Base-by-base conservation (phyloP, 768 basidiomycete species). In the Hericium erinaceus region DNA sequence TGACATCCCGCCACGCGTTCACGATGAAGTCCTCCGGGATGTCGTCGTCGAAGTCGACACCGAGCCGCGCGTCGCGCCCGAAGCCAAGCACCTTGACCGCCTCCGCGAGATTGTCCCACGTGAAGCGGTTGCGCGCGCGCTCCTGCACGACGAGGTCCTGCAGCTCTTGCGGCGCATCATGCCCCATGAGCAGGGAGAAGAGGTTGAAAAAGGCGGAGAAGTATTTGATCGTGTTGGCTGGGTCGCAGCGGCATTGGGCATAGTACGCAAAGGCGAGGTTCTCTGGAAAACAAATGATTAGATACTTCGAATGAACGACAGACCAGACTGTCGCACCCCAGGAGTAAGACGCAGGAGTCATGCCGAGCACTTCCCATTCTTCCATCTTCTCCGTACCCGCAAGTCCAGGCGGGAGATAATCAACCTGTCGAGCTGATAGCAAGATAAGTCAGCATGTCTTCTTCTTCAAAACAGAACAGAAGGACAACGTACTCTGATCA, bases 191-290 rank as follows among this genome's bases (percentile, higher is more conserved):
- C 15, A 73, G 68, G 55, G 74, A 71, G 13, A 83, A 74, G 55
- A 90, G 73, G 44, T 70, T 69, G 33, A 73, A 75, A 44, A 92
- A 71, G 55, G 76, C 74, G 2, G 80, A 78, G 68, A 89, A 91
- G 67, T 90, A 87, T 13, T 71, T 66, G 4, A 81, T 61, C 0
- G 89, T 91, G 39, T 75, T 71, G 3, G 69, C 72, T 33, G 89
- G 88, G 64, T 92, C 83, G 68, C 91, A 93, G 58, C 89, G 85
- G 65, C 83, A 87, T 68, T 92, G 89, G 0, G 88, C 84, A 56
- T 84, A 70, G 64, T 92, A 93, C 1, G 84, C 89, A 67, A 89
- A 92, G n/a, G 74, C 73, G 55, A 93, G 76, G 12, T 89, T 73
- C 22, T 87, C 90, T 92, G 62, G 18, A 26, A 15, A 40, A 28